Conservation (phyloP, 306 rosid species). For the Citrullus colocynthis region DNA sequence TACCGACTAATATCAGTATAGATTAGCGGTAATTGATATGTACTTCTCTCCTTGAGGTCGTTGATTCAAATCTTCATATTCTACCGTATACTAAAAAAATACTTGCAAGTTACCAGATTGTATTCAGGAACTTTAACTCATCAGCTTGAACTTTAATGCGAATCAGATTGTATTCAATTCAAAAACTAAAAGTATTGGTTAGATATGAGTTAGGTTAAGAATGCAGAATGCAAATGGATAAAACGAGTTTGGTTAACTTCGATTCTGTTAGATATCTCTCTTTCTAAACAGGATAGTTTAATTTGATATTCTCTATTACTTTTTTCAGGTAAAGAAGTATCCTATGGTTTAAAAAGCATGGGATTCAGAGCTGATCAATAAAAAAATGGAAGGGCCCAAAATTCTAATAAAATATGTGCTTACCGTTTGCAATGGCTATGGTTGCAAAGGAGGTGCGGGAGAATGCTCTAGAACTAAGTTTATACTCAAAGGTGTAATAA, state of each 20-base stretch:
- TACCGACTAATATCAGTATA: fast-evolving
- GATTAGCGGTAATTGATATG: neutral
- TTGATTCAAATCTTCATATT: no score
- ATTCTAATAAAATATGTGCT: conserved; percentile 10
- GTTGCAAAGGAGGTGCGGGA: conserved; percentile 62
- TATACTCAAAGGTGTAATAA: conserved; percentile 75
- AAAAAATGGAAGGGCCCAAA: neutral
- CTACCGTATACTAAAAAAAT: no score
- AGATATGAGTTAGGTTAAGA: neutral
- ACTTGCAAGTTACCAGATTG: no score
- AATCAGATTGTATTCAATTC: neutral
- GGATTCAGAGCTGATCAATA: neutral
- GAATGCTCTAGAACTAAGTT: conserved; percentile 53
- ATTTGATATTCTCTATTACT: neutral
- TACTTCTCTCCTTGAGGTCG: no score
- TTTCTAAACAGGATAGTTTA: neutral
- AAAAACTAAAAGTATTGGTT: neutral
- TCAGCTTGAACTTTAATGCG: neutral
- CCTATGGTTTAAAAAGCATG: neutral
- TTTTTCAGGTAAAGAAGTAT: neutral
- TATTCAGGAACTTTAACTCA: no score
- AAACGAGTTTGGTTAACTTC: neutral
- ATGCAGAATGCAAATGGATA: neutral
- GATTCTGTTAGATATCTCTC: neutral
- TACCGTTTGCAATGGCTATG: conserved; percentile 84